Base-by-base conservation (phyloP, 2,329 filamentous ascomycete genomes). In the Xylaria sp. region DNA sequence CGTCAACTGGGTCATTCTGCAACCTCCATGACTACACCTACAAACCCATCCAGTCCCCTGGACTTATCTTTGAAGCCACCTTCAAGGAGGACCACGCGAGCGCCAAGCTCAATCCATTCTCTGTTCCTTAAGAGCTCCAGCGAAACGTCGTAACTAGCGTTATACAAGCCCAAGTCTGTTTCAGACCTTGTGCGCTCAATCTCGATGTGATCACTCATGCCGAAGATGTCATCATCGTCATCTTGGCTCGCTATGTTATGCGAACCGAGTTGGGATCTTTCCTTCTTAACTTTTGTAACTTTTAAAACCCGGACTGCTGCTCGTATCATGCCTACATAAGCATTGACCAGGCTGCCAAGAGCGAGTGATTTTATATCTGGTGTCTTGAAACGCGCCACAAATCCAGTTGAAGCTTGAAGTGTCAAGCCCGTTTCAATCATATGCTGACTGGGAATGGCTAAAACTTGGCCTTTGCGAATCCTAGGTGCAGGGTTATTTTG, bases 321-420 rank as follows among this genome's bases (percentile, higher is more conserved):
- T 9, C 95, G 88, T 15, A 98, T 90, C 77, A 94, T 98, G 20
- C 93, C 94, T 50, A 94, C 89, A 76, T 98, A 98, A 0, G 95
- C 88, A 37, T 97, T 94, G 5, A 94, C 90, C 41, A 91, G 84
- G 50, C 87, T 90, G 1, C 92, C 92, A 0, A 89, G 82, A 0
- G 87, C 85, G 7, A 98, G 83, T 1, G 87, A 83, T 28, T 86
- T 87, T 0, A 91, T 87, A 58, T 91, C 88, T 0, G 84, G 80
- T 5, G 91, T 87, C 0, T 87, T 82, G 76, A 98, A 97, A 0
- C 87, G 85, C 0, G 93, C 94, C 1, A 89, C 89, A 73, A 94
- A 87, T 0, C 90, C 90, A 34, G 88, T 91, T 18, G 90, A 89
- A 55, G 90, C 87, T 73, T 90, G 88, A 0, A 92, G 84, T 25